Evolutionary conservation across 164 flowering plant genomes (phyloP).

Genomic region (Nymphaea colorata): DNA sequence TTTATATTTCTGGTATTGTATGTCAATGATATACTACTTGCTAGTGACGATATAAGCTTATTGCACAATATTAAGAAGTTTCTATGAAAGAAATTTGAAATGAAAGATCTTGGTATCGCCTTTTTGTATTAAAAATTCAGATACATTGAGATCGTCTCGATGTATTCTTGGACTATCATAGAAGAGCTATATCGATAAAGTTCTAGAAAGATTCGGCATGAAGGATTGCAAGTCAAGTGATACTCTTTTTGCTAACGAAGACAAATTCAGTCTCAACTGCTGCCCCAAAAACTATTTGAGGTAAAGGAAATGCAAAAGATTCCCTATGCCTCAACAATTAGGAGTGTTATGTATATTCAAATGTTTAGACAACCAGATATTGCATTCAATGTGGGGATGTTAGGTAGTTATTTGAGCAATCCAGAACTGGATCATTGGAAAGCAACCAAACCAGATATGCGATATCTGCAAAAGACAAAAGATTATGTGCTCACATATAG

Average conservation of each 20-base stretch:
- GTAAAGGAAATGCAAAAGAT: too few relatives aligned
- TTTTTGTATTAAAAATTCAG: too few relatives aligned
- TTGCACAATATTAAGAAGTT: too few relatives aligned
- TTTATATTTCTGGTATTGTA: background rate
- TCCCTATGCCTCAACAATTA: background rate
- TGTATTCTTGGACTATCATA: background rate
- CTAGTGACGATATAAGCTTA: too few relatives aligned
- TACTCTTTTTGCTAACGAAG: too few relatives aligned
- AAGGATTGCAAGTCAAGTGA: background rate
- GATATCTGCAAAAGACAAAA: background rate
- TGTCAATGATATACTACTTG: background rate
- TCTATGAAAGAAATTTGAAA: too few relatives aligned
- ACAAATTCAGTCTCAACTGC: too few relatives aligned
- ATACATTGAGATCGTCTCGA: too few relatives aligned
- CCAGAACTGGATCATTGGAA: slow-evolving; percentile 2
- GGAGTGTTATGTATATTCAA: background rate
- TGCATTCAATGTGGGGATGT: background rate
- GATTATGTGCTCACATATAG: background rate
- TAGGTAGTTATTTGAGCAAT: background rate
- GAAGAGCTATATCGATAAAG: background rate
- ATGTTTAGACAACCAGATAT: too few relatives aligned
- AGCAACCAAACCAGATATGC: background rate
- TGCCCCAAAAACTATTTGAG: too few relatives aligned
- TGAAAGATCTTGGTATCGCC: too few relatives aligned
- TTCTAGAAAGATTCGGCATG: slow-evolving; percentile 1